Percentiles rank a stretch among this genome's conserved stretches.
Conservation (phyloP, 2,329 filamentous ascomycete genomes). For the Rhinocladiella similis region DNA sequence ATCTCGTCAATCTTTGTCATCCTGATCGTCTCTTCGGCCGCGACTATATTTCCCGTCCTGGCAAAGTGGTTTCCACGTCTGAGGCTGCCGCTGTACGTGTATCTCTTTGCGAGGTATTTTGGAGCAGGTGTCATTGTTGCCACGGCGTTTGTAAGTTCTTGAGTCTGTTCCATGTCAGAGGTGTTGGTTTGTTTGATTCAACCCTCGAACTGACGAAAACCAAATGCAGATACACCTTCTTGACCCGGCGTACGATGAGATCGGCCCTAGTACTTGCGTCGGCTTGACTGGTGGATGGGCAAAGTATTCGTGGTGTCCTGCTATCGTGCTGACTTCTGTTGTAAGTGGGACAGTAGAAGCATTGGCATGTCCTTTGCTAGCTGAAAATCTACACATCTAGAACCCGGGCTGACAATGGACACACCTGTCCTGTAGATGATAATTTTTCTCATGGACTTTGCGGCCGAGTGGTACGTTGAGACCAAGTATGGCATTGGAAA, state of each 20-base stretch:
- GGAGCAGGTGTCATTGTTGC: conserved; percentile 49
- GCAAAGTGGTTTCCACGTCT: conserved; percentile 39
- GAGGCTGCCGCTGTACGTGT: conserved; percentile 42
- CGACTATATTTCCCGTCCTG: conserved; percentile 48
- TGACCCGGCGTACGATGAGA: conserved; percentile 45
- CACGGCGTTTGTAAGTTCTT: conserved; percentile 38
- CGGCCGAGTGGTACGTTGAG: conserved; percentile 53
- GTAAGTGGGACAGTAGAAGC: not conserved
- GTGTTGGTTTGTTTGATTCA: too few relatives aligned
- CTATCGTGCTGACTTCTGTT: conserved; percentile 49
- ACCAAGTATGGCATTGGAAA: conserved; percentile 43
- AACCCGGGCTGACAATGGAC: not conserved
- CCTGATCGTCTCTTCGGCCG: conserved; percentile 40
- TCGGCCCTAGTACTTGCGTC: conserved; percentile 50
- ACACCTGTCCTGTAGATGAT: conserved; percentile 33
- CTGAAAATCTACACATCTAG: too few relatives aligned
- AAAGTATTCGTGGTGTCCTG: conserved; percentile 47
- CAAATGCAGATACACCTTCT: conserved; percentile 42
- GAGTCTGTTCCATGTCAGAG: not conserved
- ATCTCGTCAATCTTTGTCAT: conserved; percentile 48
- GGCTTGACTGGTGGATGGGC: conserved; percentile 56
- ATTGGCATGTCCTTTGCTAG: too few relatives aligned
- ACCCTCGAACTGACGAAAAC: too few relatives aligned
- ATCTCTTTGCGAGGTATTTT: conserved; percentile 50
- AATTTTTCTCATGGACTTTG: conserved; percentile 53